Percentiles rank a stretch among this genome's conserved stretches.
Conservation (phyloP, 805 yeast species). For the Komagataella mondaviorum region DNA sequence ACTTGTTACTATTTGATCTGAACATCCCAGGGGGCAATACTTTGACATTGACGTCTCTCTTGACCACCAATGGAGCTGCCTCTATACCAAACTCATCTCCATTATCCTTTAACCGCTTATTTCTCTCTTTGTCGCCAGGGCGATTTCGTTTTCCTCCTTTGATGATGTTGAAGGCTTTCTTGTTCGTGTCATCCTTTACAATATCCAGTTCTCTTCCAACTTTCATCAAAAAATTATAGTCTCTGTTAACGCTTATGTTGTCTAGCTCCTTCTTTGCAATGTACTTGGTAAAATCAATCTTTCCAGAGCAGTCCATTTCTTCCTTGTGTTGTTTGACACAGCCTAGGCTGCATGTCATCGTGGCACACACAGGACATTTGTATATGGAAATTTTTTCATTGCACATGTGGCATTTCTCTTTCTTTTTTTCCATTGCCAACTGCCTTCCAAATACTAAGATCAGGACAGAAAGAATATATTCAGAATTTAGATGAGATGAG, state of each 20-base stretch:
- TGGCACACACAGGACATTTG: slow-evolving; percentile 68
- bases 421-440: neutral
- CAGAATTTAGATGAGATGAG: neutral
- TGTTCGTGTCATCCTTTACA: slow-evolving; percentile 35
- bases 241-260: slow-evolving; percentile 53
- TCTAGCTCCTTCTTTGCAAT: slow-evolving; percentile 33
- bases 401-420: slow-evolving; percentile 31
- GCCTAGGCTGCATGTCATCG: slow-evolving; percentile 50
- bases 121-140: slow-evolving; percentile 8
- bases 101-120: slow-evolving; percentile 9
- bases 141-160: slow-evolving; percentile 5
- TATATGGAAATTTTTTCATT: slow-evolving; percentile 35
- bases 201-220: slow-evolving; percentile 49
- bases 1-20: slow-evolving; percentile 45
- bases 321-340: slow-evolving; percentile 66
- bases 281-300: slow-evolving; percentile 45
- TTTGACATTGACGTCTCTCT: slow-evolving; percentile 56
- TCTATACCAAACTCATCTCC: slow-evolving; percentile 11
- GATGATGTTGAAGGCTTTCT: slow-evolving; percentile 23
- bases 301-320: slow-evolving; percentile 52
- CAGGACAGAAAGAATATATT: neutral
- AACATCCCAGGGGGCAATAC: slow-evolving; percentile 66
- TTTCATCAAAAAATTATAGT: slow-evolving; percentile 59
- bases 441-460: too few species aligned
- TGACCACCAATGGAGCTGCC: slow-evolving; percentile 15